Base-by-base conservation (phyloP, 352 stramenopile genomes). In the Phytopythium chamaehyphon region DNA sequence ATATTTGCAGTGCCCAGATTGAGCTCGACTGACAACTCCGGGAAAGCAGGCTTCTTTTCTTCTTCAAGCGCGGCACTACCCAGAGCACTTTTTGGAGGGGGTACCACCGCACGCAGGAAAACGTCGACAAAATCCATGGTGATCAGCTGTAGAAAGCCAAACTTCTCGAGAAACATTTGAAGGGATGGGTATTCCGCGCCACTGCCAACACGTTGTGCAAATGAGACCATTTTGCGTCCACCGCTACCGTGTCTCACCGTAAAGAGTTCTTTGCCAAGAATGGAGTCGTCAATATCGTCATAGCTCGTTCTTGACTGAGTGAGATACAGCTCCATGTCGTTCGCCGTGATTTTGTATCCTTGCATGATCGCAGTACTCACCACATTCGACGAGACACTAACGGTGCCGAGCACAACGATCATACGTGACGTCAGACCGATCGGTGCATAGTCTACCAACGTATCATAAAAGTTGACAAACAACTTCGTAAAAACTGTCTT, bases 401-500 rank as follows among this genome's bases (percentile, higher is more conserved):
- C 62, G 21, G 82, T 90, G 5, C 83, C 83, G 8, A 94, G 57
- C 37, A 90, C 65, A 26, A 95, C 44, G 38, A 95, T 87, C 9
- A 86, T 55, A n/a, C 82, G 72, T 18, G 82, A 92, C 9, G 64
- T 62, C 40, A 92, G 48, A 6, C 62, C 72, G 16, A 66, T 57
- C 28, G 85, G 85, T 11, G 83, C 69, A 43, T 95, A 95, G 57
- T 95, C 85, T 6, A 93, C 58, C 8, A 92, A 54, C 18, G 75
- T 76, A 47, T 95, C 77, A 54, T 93, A 94, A 15, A 91, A 82
- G 43, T 90, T 90, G 24, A 95, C 71, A 36, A 89, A 88, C 1
- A 95, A 71, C 62, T 95, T 95, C 10, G 85, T 95, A 51, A 95
- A 95, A 6, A 93, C 73, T 7, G 83, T 92, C 55, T 93, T 93